Percentiles rank a stretch among this genome's conserved stretches.
Conservation (phyloP, 768 basidiomycete genomes). For the Panus rudis region DNA sequence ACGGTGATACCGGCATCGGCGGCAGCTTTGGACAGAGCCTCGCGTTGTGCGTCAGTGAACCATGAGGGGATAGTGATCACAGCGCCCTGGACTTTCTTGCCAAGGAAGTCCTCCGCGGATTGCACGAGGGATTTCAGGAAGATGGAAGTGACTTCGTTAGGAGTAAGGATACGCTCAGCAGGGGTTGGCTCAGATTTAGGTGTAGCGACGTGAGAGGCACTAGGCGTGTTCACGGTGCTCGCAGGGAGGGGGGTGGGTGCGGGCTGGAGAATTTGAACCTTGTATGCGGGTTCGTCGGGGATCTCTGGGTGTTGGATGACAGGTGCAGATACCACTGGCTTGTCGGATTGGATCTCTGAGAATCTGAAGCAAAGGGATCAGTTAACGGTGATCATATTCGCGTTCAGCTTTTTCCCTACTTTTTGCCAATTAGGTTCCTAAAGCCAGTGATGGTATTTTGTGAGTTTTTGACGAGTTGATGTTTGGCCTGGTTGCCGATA, state of each 20-base stretch:
- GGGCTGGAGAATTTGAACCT: slow-evolving; percentile 72
- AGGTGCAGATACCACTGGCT: slow-evolving; percentile 50
- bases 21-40: slow-evolving; percentile 68
- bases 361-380: slow-evolving; percentile 53
- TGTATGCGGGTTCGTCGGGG: slow-evolving; percentile 74
- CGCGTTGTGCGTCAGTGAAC: slow-evolving; percentile 63
- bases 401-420: too few species aligned
- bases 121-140: slow-evolving; percentile 81
- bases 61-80: slow-evolving; percentile 79
- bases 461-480: slow-evolving; percentile 91
- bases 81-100: slow-evolving; percentile 67
- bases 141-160: slow-evolving; percentile 75
- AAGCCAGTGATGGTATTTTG: slow-evolving; percentile 94
- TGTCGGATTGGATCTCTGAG: slow-evolving; percentile 60
- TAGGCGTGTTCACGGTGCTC: slow-evolving; percentile 45
- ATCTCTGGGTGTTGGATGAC: slow-evolving; percentile 71
- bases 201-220: slow-evolving; percentile 60
- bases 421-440: slow-evolving; percentile 89
- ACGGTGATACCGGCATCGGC: slow-evolving; percentile 77
- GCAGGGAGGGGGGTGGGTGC: slow-evolving; percentile 62
- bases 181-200: slow-evolving; percentile 68
- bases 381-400: background rate
- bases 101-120: slow-evolving; percentile 88
- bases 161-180: slow-evolving; percentile 66
- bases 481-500: slow-evolving; percentile 91